Evolutionary conservation across 441 rosid genomes (phyloP).

Genomic region (Kokia cookei): DNA sequence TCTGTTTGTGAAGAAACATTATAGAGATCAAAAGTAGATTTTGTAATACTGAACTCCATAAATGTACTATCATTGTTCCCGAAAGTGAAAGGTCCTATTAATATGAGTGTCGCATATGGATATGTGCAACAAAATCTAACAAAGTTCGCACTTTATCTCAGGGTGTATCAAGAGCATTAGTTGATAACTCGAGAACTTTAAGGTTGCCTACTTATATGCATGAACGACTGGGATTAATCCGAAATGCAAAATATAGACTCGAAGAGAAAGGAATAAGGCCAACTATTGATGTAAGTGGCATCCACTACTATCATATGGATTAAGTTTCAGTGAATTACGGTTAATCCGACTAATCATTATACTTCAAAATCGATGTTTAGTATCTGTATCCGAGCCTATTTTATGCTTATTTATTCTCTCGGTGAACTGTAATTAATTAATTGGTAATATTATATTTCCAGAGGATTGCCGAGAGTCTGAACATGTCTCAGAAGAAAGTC

Average conservation of each 20-base stretch:
- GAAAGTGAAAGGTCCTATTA: neutral
- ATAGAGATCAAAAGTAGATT: neutral
- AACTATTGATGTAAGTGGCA: conserved; percentile 74
- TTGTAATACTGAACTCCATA: neutral
- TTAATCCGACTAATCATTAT: neutral
- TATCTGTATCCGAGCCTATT: neutral
- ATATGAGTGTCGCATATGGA: neutral
- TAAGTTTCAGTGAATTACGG: neutral
- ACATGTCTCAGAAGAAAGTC: conserved; percentile 90
- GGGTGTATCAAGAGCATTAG: conserved; percentile 89
- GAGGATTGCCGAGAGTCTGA: conserved; percentile 82
- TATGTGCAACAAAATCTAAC: neutral
- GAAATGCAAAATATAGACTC: conserved; percentile 77
- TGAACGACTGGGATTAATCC: conserved; percentile 76
- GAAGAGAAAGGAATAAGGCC: conserved; percentile 84
- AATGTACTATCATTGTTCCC: neutral
- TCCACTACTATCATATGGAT: neutral
- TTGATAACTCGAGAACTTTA: conserved; percentile 75
- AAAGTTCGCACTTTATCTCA: conserved; percentile 18
- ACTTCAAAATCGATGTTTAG: neutral
- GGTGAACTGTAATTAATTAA: neutral
- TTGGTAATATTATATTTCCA: conserved; percentile 25
- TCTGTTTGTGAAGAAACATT: neutral
- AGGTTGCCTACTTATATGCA: conserved; percentile 84
- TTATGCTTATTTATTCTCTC: neutral